Evolutionary conservation across 352 stramenopile genomes (phyloP).

Genomic region (Achlya hypogyna): DNA sequence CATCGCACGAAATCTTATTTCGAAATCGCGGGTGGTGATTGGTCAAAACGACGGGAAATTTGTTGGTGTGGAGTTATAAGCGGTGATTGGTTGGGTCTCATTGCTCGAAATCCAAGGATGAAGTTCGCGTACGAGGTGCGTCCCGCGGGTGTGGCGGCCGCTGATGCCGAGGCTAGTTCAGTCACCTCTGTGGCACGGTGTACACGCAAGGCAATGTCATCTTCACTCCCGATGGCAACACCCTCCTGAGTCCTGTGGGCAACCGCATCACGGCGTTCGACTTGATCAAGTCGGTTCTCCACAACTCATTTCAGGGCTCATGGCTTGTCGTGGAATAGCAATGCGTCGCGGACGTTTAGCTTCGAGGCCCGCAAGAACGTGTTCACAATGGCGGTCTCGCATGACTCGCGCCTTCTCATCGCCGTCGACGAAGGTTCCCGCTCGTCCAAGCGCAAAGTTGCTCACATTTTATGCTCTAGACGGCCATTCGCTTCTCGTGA

Average conservation of each 20-base stretch:
- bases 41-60: conserved; percentile 36
- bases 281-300: conserved; percentile 78
- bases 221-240: conserved; percentile 90
- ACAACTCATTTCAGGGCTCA: background rate
- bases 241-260: conserved; percentile 85
- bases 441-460: background rate
- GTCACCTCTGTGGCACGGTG: conserved; percentile 88
- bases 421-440: conserved; percentile 60
- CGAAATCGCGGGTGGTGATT: conserved; percentile 23
- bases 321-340: conserved; percentile 44
- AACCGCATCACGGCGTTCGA: conserved; percentile 94
- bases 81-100: conserved; percentile 20
- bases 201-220: conserved; percentile 91
- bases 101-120: conserved; percentile 30
- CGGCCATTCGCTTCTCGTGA: conserved; percentile 84
- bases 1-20: conserved; percentile 7
- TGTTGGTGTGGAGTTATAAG: conserved; percentile 5
- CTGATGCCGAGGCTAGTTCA: conserved; percentile 54
- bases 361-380: conserved; percentile 91
- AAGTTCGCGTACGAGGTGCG: conserved; percentile 83
- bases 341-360: conserved; percentile 82
- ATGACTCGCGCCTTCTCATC: conserved; percentile 83
- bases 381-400: conserved; percentile 71
- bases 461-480: conserved; percentile 33
- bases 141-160: background rate